A percentile compares a stretch with the other conserved stretches of the same genome.
Evolutionary conservation across 768 basidiomycete genomes (phyloP).

Genomic region (Rhizopogon roseolus): DNA sequence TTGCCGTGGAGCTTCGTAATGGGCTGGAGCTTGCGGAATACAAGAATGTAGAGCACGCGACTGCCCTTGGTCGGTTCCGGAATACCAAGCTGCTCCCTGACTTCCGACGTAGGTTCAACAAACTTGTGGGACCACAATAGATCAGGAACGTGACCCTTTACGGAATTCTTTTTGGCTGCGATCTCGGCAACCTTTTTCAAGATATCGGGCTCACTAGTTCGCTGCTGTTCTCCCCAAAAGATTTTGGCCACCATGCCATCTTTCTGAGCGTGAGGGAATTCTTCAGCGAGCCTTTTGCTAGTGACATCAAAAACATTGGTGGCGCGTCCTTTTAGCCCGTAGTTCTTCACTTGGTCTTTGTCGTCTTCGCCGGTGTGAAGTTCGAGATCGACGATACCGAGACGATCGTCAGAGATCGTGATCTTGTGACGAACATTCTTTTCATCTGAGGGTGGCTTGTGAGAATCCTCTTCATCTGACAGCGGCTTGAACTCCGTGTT

Average conservation of each 20-base stretch:
- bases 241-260: neutral
- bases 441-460: too few relatives aligned
- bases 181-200: neutral
- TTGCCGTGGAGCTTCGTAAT: neutral
- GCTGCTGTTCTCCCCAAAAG: neutral
- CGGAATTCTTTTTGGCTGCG: neutral
- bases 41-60: neutral
- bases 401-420: neutral
- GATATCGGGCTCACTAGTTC: neutral
- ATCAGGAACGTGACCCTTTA: neutral
- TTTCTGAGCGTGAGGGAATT: neutral
- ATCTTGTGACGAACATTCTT: neutral
- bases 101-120: neutral
- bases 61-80: neutral
- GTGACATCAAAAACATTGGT: neutral
- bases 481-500: neutral
- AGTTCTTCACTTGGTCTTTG: neutral
- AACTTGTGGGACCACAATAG: neutral
- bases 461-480: too few relatives aligned
- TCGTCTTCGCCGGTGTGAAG: neutral
- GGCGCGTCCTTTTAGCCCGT: neutral
- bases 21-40: neutral
- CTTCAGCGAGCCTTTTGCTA: neutral
- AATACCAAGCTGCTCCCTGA: neutral
- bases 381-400: neutral